Conservation (phyloP, 2,329 filamentous ascomycete genomes). For the Fusarium albidum region DNA sequence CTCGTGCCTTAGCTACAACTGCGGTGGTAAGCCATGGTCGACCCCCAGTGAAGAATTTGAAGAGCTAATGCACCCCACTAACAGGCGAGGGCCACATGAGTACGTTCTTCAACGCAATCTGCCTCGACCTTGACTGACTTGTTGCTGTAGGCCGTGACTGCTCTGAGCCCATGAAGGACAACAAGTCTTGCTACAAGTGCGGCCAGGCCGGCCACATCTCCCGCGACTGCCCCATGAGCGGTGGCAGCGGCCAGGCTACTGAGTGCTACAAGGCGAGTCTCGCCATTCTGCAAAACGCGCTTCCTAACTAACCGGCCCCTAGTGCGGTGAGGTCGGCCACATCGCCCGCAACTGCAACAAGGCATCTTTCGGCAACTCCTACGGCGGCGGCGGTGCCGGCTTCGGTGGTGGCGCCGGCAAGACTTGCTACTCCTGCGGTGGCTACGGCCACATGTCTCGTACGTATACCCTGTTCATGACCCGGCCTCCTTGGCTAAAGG, state of each 20-base stretch:
- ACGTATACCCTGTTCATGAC: constrained; percentile 45
- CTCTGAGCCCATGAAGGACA: constrained; percentile 87
- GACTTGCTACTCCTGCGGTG: constrained; percentile 98
- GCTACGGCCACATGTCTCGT: constrained; percentile 95
- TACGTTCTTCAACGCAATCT: constrained; percentile 54
- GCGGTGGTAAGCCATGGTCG: constrained; percentile 68
- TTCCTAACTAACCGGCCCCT: constrained; percentile 14
- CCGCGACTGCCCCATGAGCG: constrained; percentile 77
- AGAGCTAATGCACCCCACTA: constrained; percentile 39
- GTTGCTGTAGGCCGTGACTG: constrained; percentile 84
- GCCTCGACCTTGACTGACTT: constrained; percentile 18
- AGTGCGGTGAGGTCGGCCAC: constrained; percentile 95
- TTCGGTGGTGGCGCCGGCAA: constrained; percentile 69
- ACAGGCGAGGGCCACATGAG: constrained; percentile 77
- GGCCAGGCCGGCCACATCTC: constrained; percentile 89
- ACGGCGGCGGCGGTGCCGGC: constrained; percentile 56
- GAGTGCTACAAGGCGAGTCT: constrained; percentile 86
- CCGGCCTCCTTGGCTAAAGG: constrained; percentile 26
- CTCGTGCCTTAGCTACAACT: constrained; percentile 74
- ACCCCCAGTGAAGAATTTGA: not conserved
- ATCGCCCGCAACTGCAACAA: constrained; percentile 91
- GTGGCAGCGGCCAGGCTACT: constrained; percentile 58
- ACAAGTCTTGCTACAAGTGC: constrained; percentile 79
- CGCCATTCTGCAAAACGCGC: not conserved
- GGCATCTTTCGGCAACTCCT: constrained; percentile 61